These are phyloP conservation scores for Pichia sp. DNA, from an alignment of 1,139 yeast species.

Conservation along the genomic window DNA sequence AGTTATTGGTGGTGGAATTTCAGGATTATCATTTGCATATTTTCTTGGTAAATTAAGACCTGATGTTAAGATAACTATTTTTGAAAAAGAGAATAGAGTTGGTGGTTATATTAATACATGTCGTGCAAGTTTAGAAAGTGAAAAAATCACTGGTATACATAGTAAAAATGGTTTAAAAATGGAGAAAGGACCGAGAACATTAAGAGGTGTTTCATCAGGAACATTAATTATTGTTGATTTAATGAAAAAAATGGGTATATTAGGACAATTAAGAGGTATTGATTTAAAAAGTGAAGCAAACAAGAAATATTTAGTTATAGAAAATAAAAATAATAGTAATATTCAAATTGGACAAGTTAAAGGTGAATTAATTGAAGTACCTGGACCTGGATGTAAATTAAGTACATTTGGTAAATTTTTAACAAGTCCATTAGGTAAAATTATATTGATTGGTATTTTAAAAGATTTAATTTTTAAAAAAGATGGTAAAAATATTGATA, in stretches of 20 bases:
- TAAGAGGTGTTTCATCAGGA: slow-evolving; percentile 65
- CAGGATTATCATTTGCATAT: slow-evolving; percentile 77
- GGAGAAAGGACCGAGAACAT: slow-evolving; percentile 73
- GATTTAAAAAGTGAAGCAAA: slow-evolving; percentile 48
- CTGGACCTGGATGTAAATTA: slow-evolving; percentile 34
- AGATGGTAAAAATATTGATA: slow-evolving; percentile 7
- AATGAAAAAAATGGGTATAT: slow-evolving; percentile 38
- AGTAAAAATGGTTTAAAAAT: slow-evolving; percentile 23
- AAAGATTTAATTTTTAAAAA: slow-evolving; percentile 38
- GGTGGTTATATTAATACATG: slow-evolving; percentile 81
- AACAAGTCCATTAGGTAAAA: slow-evolving; percentile 35
- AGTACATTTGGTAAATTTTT: slow-evolving; percentile 37
- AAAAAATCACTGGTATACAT: slow-evolving; percentile 19
- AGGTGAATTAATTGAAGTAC: slow-evolving; percentile 45
- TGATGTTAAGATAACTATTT: slow-evolving; percentile 57
- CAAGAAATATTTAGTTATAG: slow-evolving; percentile 47
- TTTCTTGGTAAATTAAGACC: slow-evolving; percentile 65
- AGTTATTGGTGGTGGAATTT: slow-evolving; percentile 81
- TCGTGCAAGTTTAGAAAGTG: slow-evolving; percentile 11
- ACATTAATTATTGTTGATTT: slow-evolving; percentile 56
- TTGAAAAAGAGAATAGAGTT: slow-evolving; percentile 46
- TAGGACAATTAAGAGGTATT: slow-evolving; percentile 44
- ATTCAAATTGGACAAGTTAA: slow-evolving; percentile 19
- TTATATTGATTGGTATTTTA: slow-evolving; percentile 33
- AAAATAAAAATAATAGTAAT: slow-evolving; percentile 16